phyloP scores from a whole-genome alignment of 176 grass and related monocot species.

The Aechmea fasciata region DNA sequence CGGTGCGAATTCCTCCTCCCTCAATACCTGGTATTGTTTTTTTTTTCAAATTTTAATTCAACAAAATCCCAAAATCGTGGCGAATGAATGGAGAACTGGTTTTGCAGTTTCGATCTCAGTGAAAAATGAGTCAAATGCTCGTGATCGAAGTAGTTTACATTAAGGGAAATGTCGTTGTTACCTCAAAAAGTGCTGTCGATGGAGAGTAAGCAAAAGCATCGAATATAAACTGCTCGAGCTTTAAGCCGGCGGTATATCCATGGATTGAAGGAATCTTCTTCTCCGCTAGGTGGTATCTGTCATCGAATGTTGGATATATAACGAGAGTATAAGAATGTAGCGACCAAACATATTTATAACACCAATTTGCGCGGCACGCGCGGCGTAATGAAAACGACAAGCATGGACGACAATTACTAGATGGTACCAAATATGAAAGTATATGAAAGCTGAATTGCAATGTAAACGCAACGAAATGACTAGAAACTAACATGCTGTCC shows the following conservation, averaged over 20 bases:
- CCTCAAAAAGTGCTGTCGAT: conserved; percentile 79
- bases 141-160: neutral
- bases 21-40: conserved; percentile 38
- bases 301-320: conserved; percentile 1
- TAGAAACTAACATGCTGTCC: conserved; percentile 68
- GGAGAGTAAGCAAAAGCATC: conserved; percentile 78
- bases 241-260: conserved; percentile 58
- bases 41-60: neutral
- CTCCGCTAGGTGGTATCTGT: conserved; percentile 77
- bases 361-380: neutral
- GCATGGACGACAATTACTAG: neutral
- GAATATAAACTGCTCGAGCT: conserved; percentile 93
- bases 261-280: conserved; percentile 91
- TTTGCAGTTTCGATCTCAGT: too few species aligned
- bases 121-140: neutral
- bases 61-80: neutral
- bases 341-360: neutral
- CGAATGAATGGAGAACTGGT: neutral
- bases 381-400: neutral
- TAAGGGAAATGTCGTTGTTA: neutral
- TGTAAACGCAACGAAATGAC: neutral
- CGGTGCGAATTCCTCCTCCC: conserved; percentile 95
- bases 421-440: too few species aligned
- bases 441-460: too few species aligned
- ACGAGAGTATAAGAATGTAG: conserved; percentile 5